phyloP scores from a whole-genome alignment of 2,329 filamentous ascomycete species.

The Apiospora arundinis region DNA sequence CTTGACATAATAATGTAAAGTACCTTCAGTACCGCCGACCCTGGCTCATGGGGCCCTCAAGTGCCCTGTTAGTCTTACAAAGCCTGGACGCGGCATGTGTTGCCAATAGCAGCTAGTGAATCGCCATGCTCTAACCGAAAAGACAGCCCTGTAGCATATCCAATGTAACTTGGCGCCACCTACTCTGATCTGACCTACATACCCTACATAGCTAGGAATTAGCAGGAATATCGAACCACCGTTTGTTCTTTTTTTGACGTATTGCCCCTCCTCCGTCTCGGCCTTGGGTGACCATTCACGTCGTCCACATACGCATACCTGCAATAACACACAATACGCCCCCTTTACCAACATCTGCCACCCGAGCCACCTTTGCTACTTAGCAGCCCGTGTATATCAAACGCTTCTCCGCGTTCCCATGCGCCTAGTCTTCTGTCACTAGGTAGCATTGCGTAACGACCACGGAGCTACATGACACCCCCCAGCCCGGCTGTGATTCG shows the following conservation, averaged over 20 bases:
- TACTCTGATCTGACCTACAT: constrained; percentile 17
- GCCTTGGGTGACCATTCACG: constrained; percentile 8
- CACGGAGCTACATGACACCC: constrained; percentile 13
- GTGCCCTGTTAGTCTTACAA: background rate
- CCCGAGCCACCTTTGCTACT: background rate
- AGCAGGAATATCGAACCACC: constrained; percentile 13
- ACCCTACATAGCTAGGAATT: constrained; percentile 10
- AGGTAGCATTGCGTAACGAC: constrained; percentile 4
- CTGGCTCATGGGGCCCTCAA: background rate
- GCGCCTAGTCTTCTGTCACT: constrained; percentile 11
- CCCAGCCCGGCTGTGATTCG: constrained; percentile 7
- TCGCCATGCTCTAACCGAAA: constrained; percentile 11
- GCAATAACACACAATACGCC: background rate
- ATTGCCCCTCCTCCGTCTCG: constrained; percentile 14
- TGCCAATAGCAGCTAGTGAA: constrained; percentile 12
- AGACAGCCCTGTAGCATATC: constrained; percentile 18
- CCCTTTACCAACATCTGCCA: constrained; percentile 1
- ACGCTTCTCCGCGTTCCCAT: constrained; percentile 15
- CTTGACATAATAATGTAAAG: background rate
- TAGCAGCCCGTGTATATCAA: constrained; percentile 15
- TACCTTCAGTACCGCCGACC: background rate
- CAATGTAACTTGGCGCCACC: constrained; percentile 17
- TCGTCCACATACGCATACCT: background rate
- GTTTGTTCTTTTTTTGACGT: constrained; percentile 12
- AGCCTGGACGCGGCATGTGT: constrained; percentile 15